Percentiles rank a stretch among this genome's conserved stretches.
phyloP scores from a whole-genome alignment of 2,329 filamentous ascomycete species.

The Pseudogymnoascus sp. region DNA sequence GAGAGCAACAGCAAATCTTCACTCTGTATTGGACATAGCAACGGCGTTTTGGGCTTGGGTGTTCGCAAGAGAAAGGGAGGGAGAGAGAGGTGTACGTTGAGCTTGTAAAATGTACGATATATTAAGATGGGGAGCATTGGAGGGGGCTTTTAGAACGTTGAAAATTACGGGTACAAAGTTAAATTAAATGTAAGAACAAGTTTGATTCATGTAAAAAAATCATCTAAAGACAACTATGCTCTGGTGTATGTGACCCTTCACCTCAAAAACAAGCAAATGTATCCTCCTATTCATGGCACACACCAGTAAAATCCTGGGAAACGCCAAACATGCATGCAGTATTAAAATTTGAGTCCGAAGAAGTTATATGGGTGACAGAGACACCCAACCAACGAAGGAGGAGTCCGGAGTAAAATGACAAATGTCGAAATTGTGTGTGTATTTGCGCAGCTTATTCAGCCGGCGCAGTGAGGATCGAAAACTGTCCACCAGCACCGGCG shows the following conservation, averaged over 20 bases:
- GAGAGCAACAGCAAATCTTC: constrained; percentile 9
- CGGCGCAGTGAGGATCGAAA: constrained; percentile 51
- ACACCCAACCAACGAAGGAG: not conserved
- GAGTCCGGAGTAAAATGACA: not conserved
- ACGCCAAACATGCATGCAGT: constrained; percentile 6
- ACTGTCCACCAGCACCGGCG: constrained; percentile 86
- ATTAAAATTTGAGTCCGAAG: not conserved
- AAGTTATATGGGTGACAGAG: not conserved
- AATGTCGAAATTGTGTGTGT: not conserved
- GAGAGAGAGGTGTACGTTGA: not conserved
- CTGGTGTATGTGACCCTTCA: not conserved
- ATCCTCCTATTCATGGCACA: constrained; percentile 2
- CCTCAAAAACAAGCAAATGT: not conserved
- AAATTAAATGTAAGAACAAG: constrained; percentile 4
- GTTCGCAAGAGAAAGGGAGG: not conserved
- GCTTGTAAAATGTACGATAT: constrained; percentile 3
- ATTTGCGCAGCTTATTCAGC: constrained; percentile 10
- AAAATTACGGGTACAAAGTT: constrained; percentile 1
- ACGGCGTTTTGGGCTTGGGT: constrained; percentile 8
- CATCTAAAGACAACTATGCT: not conserved
- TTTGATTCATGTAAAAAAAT: constrained; percentile 4
- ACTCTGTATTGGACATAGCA: constrained; percentile 10
- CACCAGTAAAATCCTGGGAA: constrained; percentile 1
- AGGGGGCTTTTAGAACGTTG: not conserved
- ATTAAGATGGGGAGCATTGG: constrained; percentile 3